Evolutionary conservation across 805 yeast genomes (phyloP).

Genomic region (Candida bentonensis): DNA sequence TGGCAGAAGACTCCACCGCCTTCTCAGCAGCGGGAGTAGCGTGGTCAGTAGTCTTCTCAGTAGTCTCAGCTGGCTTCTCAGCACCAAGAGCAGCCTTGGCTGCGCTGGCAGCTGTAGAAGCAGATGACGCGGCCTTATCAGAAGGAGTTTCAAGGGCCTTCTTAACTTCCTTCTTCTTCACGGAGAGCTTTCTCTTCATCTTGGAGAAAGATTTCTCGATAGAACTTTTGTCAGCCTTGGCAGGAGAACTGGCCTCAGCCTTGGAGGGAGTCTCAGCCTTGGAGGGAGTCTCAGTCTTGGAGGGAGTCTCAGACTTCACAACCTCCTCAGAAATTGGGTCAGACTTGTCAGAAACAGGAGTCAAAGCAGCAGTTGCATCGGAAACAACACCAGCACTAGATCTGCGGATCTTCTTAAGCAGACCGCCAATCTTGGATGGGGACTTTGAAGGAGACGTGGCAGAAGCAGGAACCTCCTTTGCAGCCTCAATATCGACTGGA

Average conservation of each 20-base stretch:
- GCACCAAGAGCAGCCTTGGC: not conserved
- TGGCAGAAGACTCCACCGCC: slow-evolving; percentile 3
- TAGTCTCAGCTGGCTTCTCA: not conserved
- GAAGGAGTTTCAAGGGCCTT: not conserved
- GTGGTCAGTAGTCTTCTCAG: not conserved
- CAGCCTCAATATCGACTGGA: too few species aligned
- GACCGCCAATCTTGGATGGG: not conserved
- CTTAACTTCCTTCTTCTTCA: not conserved
- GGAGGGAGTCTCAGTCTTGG: not conserved
- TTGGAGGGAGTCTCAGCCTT: not conserved
- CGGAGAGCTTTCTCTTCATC: not conserved
- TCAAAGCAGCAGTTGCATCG: not conserved
- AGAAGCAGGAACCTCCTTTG: not conserved
- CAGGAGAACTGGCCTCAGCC: not conserved
- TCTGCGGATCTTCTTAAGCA: not conserved
- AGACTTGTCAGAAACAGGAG: not conserved
- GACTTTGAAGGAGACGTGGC: not conserved
- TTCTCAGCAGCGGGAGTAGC: slow-evolving; percentile 1
- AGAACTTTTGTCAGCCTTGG: not conserved
- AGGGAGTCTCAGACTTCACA: slow-evolving; percentile 2
- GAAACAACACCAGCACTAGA: not conserved
- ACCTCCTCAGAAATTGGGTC: too few species aligned
- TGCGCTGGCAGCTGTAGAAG: not conserved
- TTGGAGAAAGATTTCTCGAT: not conserved
- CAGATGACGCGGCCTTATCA: not conserved